Evolutionary conservation across 176 grass and related monocot genomes (phyloP), one percentile per base, ranked within the genome.

Genomic region (Zoysia pacifica): DNA sequence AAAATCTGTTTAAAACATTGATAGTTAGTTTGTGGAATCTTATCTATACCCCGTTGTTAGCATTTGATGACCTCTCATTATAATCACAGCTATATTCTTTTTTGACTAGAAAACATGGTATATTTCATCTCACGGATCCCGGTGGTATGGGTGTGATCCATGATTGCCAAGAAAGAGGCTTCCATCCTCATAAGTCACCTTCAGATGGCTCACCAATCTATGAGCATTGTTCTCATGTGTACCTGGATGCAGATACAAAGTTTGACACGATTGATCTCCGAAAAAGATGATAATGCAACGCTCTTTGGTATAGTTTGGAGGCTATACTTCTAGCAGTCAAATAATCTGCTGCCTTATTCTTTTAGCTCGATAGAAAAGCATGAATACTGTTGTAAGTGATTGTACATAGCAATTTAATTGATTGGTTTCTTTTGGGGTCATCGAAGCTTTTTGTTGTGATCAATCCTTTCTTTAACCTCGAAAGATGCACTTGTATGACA

Each of bases 111-210:
- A 99, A 83, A 74, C 93, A 99, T 62, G 97, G 97, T 65, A 99
- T 99, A 93, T 96, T 99, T 88, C 97, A 96, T 81, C 89, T 99
- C 35, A 88, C 93, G n/a, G 93, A 99, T 88, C 97, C 97, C 36
- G 86, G 90, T 59, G 97, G 97, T 69, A 89, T 99, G 70, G 81
- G 86, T 35, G 84, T 99, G 62, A 96, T 99, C 65, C 93, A 94
- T 63, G 88, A 99, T 80, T 99, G 97, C 78, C 88, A 89, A 45
- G 96, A 95, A 83, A 87, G 86, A 61, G 97, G 97, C 56, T 99
- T 99, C 84, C 97, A 99, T 85, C 97, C 97, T 15, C 97, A 99
- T 42, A 90, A 91, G 81, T 88, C 90, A 50, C 90, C 97, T 79
- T 69, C 63, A 20, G 97, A 99, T 84, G 93, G 93, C 55, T 91